phyloP scores from a whole-genome alignment of 73 alveolate species.

The Stentor coeruleus region DNA sequence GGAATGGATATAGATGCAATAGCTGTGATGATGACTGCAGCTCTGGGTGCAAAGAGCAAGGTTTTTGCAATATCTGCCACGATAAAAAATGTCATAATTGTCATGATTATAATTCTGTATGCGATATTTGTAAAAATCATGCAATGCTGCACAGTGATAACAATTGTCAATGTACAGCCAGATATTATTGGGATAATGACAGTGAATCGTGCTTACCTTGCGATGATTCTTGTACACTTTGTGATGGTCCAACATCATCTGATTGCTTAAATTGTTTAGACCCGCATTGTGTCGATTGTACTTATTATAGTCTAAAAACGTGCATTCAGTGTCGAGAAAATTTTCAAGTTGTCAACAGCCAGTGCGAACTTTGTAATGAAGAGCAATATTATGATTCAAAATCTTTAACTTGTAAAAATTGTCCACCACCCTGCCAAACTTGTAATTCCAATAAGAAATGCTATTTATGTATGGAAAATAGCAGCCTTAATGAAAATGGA shows the following conservation, averaged over 20 bases:
- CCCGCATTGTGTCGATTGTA: background rate
- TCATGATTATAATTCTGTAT: background rate
- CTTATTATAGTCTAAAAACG: too few relatives aligned
- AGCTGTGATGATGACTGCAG: background rate
- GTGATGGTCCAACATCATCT: background rate
- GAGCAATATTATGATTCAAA: background rate
- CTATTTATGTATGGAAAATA: background rate
- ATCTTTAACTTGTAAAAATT: background rate
- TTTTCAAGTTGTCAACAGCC: background rate
- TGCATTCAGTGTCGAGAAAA: background rate
- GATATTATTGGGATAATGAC: background rate
- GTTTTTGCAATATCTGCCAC: background rate
- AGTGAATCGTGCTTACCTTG: background rate
- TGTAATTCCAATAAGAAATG: background rate
- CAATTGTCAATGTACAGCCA: background rate
- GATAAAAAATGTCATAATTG: background rate
- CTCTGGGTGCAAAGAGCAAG: background rate
- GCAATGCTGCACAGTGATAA: background rate
- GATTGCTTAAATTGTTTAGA: background rate
- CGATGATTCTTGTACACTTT: background rate
- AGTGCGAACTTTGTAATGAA: background rate
- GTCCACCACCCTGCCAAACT: background rate
- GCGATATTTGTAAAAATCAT: background rate
- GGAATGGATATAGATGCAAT: background rate
- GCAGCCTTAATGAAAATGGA: background rate